Evolutionary conservation across 768 basidiomycete species (phyloP).

Genomic region (Panaeolus papilionaceus): DNA sequence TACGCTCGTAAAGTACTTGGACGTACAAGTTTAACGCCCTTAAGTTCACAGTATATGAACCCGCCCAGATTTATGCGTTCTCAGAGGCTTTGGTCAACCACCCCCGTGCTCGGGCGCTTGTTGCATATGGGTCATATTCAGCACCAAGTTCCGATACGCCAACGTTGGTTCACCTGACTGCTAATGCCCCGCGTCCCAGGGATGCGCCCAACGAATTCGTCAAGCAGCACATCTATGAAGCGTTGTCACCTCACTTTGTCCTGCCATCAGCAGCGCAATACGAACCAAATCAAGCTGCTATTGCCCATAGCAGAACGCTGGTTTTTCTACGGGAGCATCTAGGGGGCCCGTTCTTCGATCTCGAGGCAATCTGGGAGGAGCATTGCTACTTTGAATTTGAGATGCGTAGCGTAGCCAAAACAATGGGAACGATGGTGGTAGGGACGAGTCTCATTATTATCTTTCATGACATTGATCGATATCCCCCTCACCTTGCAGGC

Average conservation of each 20-base stretch:
- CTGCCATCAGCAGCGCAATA: conserved; percentile 49
- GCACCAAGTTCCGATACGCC: conserved; percentile 35
- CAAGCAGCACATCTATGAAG: conserved; percentile 36
- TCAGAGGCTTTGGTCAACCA: conserved; percentile 35
- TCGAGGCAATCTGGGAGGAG: conserved; percentile 68
- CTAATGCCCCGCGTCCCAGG: conserved; percentile 29
- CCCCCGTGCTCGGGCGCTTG: conserved; percentile 40
- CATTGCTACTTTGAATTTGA: conserved; percentile 63
- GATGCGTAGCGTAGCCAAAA: conserved; percentile 53
- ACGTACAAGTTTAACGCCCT: neutral
- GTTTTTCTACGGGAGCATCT: conserved; percentile 51
- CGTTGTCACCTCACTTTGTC: conserved; percentile 46
- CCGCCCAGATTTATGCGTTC: conserved; percentile 33
- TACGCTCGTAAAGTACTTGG: conserved; percentile 25
- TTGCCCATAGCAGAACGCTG: conserved; percentile 53
- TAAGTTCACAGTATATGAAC: conserved; percentile 39
- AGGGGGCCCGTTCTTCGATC: conserved; percentile 58
- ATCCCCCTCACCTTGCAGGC: conserved; percentile 37
- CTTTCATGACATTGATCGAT: neutral
- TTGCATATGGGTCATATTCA: conserved; percentile 42
- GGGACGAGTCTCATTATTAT: conserved; percentile 24
- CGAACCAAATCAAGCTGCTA: conserved; percentile 45
- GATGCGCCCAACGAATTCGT: conserved; percentile 27
- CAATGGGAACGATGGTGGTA: conserved; percentile 64
- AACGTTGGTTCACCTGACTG: conserved; percentile 42